These are phyloP conservation scores for Glomus cerebriforme DNA, from an alignment of 192 early-diverging fungal species.

Conservation along the genomic window DNA sequence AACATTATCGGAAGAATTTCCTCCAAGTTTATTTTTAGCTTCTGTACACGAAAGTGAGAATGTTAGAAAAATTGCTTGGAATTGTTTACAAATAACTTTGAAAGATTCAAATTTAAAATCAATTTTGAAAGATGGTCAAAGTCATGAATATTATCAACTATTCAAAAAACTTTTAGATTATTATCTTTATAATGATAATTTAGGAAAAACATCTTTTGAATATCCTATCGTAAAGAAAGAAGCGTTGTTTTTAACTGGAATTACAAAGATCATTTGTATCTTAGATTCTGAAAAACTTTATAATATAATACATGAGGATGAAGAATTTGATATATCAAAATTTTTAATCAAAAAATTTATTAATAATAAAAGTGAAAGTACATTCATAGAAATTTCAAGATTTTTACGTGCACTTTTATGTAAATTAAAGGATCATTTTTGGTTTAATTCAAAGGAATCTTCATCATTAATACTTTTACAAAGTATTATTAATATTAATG, in stretches of 20 bases:
- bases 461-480: not conserved
- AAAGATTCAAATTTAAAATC: not conserved
- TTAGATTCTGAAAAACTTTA: not conserved
- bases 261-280: not conserved
- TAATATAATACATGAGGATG: not conserved
- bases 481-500: not conserved
- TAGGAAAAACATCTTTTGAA: not conserved
- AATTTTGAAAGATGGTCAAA: not conserved
- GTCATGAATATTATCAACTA: not conserved
- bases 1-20: not conserved
- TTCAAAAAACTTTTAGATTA: not conserved
- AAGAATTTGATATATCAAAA: not conserved
- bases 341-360: not conserved
- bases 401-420: not conserved
- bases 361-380: not conserved
- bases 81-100: not conserved
- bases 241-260: not conserved
- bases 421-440: not conserved
- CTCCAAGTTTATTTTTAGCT: not conserved
- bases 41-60: not conserved
- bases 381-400: not conserved
- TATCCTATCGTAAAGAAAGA: not conserved
- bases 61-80: not conserved
- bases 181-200: not conserved
- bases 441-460: not conserved